These are phyloP conservation scores for Trichoderma semiorbis DNA, from an alignment of 2,329 filamentous ascomycete genomes.

Conservation along the genomic window DNA sequence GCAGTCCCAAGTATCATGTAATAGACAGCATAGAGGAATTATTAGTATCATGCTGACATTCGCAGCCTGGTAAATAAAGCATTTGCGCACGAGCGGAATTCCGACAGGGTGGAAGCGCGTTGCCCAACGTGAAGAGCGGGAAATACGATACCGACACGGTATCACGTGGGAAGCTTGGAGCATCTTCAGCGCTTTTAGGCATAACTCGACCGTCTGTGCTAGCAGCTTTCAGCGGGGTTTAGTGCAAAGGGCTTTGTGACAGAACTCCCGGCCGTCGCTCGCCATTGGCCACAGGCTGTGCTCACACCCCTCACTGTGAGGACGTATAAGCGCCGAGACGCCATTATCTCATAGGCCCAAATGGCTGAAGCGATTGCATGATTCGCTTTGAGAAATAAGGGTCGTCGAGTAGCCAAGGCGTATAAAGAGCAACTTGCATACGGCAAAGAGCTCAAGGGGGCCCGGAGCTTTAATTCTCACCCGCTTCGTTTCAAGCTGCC, in stretches of 20 bases:
- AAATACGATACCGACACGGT: constrained; percentile 13
- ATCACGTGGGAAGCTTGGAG: constrained; percentile 7
- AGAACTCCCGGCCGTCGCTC: not conserved
- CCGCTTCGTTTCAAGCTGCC: not conserved
- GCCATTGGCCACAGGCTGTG: constrained; percentile 14
- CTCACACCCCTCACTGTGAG: constrained; percentile 15
- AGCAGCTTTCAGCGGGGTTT: not conserved
- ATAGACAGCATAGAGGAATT: not conserved
- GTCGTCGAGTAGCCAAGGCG: not conserved
- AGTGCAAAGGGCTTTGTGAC: not conserved
- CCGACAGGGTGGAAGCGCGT: not conserved
- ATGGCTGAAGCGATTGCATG: constrained; percentile 1
- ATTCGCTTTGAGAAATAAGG: not conserved
- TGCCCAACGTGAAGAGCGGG: not conserved
- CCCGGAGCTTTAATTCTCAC: constrained; percentile 5
- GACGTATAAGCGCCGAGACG: constrained; percentile 18
- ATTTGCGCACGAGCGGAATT: not conserved
- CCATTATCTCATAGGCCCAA: not conserved
- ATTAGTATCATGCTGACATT: not conserved
- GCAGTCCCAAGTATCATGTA: not conserved
- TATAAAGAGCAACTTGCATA: constrained; percentile 11
- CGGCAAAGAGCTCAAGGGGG: not conserved
- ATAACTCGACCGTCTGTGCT: not conserved
- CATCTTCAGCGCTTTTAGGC: not conserved
- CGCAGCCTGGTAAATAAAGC: not conserved